Percentiles rank a stretch among this genome's conserved stretches.
Conservation (phyloP, 2,329 filamentous ascomycete genomes). For the Cytospora leucostoma region DNA sequence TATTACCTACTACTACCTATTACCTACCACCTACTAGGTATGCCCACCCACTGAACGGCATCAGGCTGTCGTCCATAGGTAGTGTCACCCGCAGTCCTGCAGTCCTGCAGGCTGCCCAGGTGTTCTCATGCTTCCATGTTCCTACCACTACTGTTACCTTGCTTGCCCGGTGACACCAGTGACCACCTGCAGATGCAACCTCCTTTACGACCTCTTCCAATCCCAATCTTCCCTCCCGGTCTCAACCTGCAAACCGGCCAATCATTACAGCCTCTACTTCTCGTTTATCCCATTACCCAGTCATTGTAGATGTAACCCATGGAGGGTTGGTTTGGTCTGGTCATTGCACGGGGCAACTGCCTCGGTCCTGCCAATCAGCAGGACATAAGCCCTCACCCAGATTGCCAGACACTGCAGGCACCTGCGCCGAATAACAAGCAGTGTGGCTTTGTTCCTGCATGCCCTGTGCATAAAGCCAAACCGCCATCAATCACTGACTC, state of each 20-base stretch:
- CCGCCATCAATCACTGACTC: neutral
- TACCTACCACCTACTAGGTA: too few species aligned
- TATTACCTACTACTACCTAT: too few species aligned
- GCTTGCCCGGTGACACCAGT: neutral
- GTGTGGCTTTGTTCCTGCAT: constrained; percentile 1
- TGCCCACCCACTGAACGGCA: neutral
- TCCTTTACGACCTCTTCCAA: neutral
- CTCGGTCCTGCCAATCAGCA: neutral
- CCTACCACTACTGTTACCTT: neutral
- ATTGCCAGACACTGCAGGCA: neutral
- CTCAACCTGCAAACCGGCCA: neutral
- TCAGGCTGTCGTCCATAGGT: neutral
- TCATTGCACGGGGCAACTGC: neutral
- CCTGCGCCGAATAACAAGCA: neutral
- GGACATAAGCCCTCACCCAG: neutral
- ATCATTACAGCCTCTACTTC: neutral
- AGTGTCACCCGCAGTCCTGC: neutral
- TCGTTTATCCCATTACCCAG: neutral
- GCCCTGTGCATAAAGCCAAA: neutral
- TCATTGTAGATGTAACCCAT: neutral
- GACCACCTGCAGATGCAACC: neutral
- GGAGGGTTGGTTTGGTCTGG: neutral
- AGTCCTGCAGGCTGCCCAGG: neutral
- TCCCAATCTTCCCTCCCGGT: neutral
- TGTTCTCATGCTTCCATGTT: neutral